These are phyloP conservation scores for Croton setiger DNA, from an alignment of 441 rosid genomes.

Conservation along the genomic window DNA sequence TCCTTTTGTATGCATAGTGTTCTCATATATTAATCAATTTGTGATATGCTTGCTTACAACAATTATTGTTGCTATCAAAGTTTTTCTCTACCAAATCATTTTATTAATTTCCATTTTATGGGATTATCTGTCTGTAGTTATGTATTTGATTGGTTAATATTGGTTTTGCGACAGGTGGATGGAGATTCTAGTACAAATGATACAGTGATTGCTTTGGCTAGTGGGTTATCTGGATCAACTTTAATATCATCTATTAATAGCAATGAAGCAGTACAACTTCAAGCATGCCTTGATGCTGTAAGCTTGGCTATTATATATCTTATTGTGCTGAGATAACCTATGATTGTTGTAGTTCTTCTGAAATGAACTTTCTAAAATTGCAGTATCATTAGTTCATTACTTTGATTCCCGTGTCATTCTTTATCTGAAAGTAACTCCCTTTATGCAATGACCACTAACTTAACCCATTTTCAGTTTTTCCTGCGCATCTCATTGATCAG, in stretches of 20 bases:
- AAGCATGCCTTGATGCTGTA: conserved; percentile 91
- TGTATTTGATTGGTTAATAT: conserved; percentile 14
- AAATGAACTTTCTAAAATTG: neutral
- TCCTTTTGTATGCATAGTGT: neutral
- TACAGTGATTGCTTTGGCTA: conserved; percentile 90
- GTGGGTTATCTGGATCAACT: conserved; percentile 80
- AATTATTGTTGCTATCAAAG: neutral
- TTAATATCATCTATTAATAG: conserved; percentile 58
- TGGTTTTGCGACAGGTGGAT: conserved; percentile 62
- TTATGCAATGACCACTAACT: neutral
- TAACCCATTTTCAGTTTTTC: neutral
- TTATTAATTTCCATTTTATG: neutral
- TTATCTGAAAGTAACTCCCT: neutral
- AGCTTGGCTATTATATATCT: conserved; percentile 24
- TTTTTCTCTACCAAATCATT: conserved; percentile 13
- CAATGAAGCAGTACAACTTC: conserved; percentile 74
- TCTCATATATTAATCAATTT: neutral
- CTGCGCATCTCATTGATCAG: conserved; percentile 5
- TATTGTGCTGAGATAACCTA: neutral
- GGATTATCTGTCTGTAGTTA: conserved; percentile 4
- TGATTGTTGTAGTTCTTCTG: neutral
- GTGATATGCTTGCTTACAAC: neutral
- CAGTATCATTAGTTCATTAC: neutral
- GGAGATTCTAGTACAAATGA: conserved; percentile 97
- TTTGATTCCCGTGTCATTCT: neutral